A percentile compares a stretch with the other conserved stretches of the same genome.
phyloP scores from a whole-genome alignment of 1,284 basidiomycete species.

The Singerocomus inundabilis region DNA sequence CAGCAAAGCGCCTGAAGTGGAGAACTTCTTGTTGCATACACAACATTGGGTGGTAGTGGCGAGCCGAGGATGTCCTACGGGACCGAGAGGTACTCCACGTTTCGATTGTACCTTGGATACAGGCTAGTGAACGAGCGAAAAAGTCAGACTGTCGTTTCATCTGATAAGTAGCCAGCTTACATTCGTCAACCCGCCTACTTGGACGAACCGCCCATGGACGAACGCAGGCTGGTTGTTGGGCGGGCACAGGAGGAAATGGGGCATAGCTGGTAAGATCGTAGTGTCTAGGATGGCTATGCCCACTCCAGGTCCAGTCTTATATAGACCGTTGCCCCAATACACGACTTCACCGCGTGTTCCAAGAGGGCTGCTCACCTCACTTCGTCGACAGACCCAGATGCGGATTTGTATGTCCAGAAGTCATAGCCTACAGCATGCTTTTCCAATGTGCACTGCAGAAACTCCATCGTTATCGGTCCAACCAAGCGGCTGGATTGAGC shows the following conservation, averaged over 20 bases:
- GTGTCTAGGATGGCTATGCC: constrained; percentile 12
- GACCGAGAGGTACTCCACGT: not conserved
- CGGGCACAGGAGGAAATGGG: constrained; percentile 30
- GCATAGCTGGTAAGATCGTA: constrained; percentile 27
- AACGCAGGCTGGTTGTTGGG: constrained; percentile 25
- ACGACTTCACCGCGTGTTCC: constrained; percentile 36
- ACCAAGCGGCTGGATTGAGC: constrained; percentile 2
- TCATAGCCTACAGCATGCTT: constrained; percentile 26
- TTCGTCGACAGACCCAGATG: constrained; percentile 23
- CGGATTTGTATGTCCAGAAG: constrained; percentile 24
- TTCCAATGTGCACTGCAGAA: constrained; percentile 24
- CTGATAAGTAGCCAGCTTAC: constrained; percentile 11
- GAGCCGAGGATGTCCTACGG: not conserved
- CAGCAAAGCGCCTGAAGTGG: constrained; percentile 16
- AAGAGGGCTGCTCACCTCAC: constrained; percentile 29
- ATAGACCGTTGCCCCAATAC: constrained; percentile 33
- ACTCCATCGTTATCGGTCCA: constrained; percentile 8
- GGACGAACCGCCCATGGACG: not conserved
- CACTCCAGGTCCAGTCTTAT: constrained; percentile 26
- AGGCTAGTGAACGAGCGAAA: constrained; percentile 20
- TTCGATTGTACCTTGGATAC: constrained; percentile 21
- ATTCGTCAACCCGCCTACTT: constrained; percentile 16
- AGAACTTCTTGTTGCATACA: constrained; percentile 30
- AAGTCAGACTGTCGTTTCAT: constrained; percentile 10
- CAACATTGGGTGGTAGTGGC: constrained; percentile 17